Evolutionary conservation across 768 basidiomycete species (phyloP).

Genomic region (Collybiopsis luxurians): DNA sequence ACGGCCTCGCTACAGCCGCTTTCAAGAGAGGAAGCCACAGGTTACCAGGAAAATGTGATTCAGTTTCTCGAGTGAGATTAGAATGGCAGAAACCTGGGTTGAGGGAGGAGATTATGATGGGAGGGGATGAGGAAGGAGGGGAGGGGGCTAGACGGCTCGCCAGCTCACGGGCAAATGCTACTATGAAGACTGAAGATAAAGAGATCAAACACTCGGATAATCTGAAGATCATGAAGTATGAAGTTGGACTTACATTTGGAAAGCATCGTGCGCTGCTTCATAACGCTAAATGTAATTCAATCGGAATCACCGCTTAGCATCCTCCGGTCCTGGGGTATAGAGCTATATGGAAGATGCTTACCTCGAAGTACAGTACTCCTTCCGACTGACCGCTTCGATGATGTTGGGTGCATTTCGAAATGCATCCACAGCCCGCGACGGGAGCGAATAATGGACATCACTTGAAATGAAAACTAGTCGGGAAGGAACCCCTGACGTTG

Average conservation of each 20-base stretch:
- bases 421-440: constrained; percentile 21
- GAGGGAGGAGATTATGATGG: constrained; percentile 27
- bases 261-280: constrained; percentile 21
- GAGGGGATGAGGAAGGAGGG: no score
- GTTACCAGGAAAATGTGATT: constrained; percentile 6
- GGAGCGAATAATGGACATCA: constrained; percentile 18
- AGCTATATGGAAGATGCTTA: constrained; percentile 10
- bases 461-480: constrained; percentile 30
- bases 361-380: neutral
- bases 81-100: constrained; percentile 36
- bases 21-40: constrained; percentile 10
- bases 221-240: neutral
- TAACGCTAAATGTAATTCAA: constrained; percentile 14
- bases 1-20: constrained; percentile 23
- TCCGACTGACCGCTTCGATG: neutral
- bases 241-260: constrained; percentile 20
- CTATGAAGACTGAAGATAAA: constrained; percentile 32
- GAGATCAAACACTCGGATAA: constrained; percentile 28
- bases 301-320: no score
- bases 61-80: constrained; percentile 20
- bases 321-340: constrained; percentile 24
- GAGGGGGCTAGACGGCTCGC: constrained; percentile 26
- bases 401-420: constrained; percentile 23
- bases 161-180: constrained; percentile 19
- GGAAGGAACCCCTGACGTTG: constrained; percentile 18